Base-by-base conservation (phyloP, 768 basidiomycete genomes). In the Dentipellis fragilis region DNA sequence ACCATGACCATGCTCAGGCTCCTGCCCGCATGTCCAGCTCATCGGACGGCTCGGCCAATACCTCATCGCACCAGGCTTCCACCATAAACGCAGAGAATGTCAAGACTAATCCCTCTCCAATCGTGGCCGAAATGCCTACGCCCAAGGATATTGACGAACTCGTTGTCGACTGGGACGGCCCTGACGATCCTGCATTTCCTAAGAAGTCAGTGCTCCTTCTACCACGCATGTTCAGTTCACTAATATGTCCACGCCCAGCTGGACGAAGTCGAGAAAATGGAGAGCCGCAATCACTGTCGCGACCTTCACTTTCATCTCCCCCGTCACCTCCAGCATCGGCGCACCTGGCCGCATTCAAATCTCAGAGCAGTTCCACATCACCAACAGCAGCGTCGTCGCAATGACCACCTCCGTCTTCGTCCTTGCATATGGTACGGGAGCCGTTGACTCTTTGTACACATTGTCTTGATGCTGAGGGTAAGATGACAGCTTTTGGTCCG, bases 241-340 rank as follows among this genome's bases (percentile, higher is more conserved):
- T 23, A 10, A 49, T 10, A n/a, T 7, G 10, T 4, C 11, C n/a
- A n/a, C 19, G 10, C 51, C 14, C 22, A 60, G 59, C 56, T 60
- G 59, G 57, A 49, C 4, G 22, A 51, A 46, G 10, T 19, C 16
- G 36, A 23, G 51, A 38, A 60, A 60, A 49, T 60, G 59, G 59
- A 23, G 72, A 1, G 79, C 78, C 0, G 84, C 80, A 0, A 57
- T 76, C 16, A 72, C 84, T n/a, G 77, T 85, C 0, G 84, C 85
- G 0, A 69, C 72, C 0, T 86, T 84, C 62, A 84, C 84, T 0
- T 84, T 85, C 62, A 82, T 85, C 19, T 73, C 71, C 2, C 81
- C 86, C 0, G 71, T 89, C 0, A 80, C 87, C 0, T 89, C 87
- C 5, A 79, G 84, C 5, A 87, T 88, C 80, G 70, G 87, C 0